A percentile compares a stretch with the other conserved stretches of the same genome.
Conservation (phyloP, 2,329 filamentous ascomycete genomes). For the Chalara sp. region DNA sequence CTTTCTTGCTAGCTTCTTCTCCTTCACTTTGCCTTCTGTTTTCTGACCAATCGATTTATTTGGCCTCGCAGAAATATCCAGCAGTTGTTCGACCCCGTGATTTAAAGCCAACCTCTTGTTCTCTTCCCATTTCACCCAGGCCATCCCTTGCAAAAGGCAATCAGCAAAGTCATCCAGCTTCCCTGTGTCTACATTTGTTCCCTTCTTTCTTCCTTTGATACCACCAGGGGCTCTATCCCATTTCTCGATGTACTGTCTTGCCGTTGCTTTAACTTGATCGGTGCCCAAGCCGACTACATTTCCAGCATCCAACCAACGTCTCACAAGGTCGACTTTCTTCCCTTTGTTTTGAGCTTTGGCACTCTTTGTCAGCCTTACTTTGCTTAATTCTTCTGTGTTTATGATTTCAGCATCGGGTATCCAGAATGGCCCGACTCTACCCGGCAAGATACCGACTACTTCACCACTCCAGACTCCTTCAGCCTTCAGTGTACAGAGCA, state of each 20-base stretch:
- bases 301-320: slow-evolving; percentile 39
- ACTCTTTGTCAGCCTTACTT: slow-evolving; percentile 34
- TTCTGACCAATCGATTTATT: background rate
- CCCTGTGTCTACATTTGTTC: slow-evolving; percentile 20
- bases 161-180: slow-evolving; percentile 82
- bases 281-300: slow-evolving; percentile 25
- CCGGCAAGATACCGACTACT: slow-evolving; percentile 45
- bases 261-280: slow-evolving; percentile 29
- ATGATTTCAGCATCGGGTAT: slow-evolving; percentile 23
- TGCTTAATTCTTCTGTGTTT: slow-evolving; percentile 19
- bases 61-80: slow-evolving; percentile 9
- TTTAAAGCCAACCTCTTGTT: slow-evolving; percentile 37
- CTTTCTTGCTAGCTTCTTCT: background rate
- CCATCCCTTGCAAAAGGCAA: slow-evolving; percentile 68
- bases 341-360: slow-evolving; percentile 41
- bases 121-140: slow-evolving; percentile 70
- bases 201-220: slow-evolving; percentile 21
- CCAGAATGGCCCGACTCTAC: slow-evolving; percentile 50
- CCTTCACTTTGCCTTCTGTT: background rate
- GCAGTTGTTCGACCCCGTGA: slow-evolving; percentile 25
- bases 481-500: slow-evolving; percentile 49
- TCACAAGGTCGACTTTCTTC: slow-evolving; percentile 57
- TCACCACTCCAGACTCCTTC: slow-evolving; percentile 35
- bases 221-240: slow-evolving; percentile 21
- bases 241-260: slow-evolving; percentile 28